phyloP scores from a whole-genome alignment of 106 monocot species.

The Dendrobium huoshanense region DNA sequence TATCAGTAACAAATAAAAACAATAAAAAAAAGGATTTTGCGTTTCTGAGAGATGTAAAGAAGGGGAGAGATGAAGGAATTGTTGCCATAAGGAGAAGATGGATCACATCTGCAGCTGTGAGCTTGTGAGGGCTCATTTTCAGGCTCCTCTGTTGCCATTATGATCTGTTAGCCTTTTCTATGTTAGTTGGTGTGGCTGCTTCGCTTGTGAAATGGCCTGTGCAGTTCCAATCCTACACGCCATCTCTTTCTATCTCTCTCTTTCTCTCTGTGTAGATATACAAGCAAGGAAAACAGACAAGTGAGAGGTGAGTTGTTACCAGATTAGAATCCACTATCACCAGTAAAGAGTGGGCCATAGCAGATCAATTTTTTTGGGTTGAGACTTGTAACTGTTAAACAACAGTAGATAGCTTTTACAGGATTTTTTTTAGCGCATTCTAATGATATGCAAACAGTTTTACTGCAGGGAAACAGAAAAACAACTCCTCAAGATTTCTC shows the following conservation, averaged over 20 bases:
- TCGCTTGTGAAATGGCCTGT: background rate
- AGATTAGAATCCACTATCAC: background rate
- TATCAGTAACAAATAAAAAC: conserved; percentile 1
- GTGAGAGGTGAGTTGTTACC: background rate
- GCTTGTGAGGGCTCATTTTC: background rate
- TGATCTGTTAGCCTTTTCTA: background rate
- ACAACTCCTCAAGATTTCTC: no score
- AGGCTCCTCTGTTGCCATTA: background rate
- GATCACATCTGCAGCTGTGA: background rate
- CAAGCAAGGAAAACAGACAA: no score
- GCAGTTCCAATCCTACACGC: conserved; percentile 8
- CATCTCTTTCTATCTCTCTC: background rate
- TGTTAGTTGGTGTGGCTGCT: background rate
- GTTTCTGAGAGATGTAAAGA: background rate
- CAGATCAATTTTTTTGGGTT: background rate
- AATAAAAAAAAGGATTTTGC: background rate
- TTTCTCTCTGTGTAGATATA: background rate
- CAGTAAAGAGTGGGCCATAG: background rate
- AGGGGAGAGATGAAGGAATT: background rate
- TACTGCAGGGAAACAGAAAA: no score
- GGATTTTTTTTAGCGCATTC: no score
- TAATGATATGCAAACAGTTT: no score
- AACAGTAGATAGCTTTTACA: background rate
- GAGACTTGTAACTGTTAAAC: background rate
- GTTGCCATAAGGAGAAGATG: background rate